Evolutionary conservation across 2,329 filamentous ascomycete species (phyloP).

Genomic region (Metarhizium brunneum): DNA sequence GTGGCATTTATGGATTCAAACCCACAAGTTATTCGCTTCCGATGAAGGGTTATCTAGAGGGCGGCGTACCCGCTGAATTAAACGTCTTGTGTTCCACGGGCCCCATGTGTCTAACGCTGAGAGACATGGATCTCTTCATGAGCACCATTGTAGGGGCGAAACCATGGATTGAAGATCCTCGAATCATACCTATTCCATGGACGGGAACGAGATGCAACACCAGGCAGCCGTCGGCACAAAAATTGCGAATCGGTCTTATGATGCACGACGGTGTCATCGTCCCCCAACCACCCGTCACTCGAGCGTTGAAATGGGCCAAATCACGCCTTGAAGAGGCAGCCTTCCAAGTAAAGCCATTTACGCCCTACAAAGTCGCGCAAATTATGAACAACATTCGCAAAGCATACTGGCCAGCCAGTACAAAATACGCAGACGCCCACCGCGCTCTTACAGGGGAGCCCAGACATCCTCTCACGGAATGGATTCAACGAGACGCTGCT

Average conservation of each 20-base stretch:
- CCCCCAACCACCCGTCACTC: constrained; percentile 25
- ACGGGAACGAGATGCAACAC: constrained; percentile 14
- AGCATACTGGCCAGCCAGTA: constrained; percentile 1
- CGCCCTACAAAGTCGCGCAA: background rate
- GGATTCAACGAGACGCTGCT: constrained; percentile 12
- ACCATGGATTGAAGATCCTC: constrained; percentile 21
- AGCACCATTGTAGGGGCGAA: constrained; percentile 7
- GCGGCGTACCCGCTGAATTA: constrained; percentile 19
- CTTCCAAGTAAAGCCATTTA: constrained; percentile 1
- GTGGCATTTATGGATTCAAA: constrained; percentile 12
- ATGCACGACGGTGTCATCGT: constrained; percentile 25
- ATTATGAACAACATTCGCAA: background rate
- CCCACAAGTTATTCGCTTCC: constrained; percentile 16
- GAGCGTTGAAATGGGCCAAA: background rate
- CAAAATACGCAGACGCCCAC: background rate
- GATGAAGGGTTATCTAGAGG: constrained; percentile 13
- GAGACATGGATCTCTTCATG: constrained; percentile 26
- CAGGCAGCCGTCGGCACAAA: background rate
- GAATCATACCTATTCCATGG: constrained; percentile 22
- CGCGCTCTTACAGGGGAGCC: constrained; percentile 17
- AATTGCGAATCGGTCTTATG: constrained; percentile 33
- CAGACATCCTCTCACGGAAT: constrained; percentile 17
- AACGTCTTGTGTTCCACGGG: constrained; percentile 25
- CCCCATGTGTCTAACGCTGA: constrained; percentile 21
- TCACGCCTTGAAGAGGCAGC: constrained; percentile 1